Percentiles rank a stretch among this genome's conserved stretches.
Evolutionary conservation across 1,284 basidiomycete species (phyloP).

Genomic region (Trichosporon coremiiforme): DNA sequence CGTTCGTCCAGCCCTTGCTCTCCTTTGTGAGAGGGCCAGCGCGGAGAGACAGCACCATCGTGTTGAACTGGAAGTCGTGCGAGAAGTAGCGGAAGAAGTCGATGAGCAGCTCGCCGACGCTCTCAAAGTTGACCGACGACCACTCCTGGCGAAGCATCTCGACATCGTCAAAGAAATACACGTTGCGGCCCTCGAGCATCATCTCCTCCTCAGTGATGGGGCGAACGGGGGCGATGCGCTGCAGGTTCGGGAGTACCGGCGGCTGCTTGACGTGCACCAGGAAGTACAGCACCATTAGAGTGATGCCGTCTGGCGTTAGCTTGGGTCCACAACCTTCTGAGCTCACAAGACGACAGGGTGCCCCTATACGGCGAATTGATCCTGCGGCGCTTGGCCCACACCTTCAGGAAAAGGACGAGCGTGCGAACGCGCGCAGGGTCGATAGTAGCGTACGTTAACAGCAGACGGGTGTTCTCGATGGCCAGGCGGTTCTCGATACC

Average conservation of each 20-base stretch:
- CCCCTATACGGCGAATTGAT: constrained; percentile 98
- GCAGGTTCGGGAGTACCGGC: constrained; percentile 86
- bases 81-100: constrained; percentile 98
- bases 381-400: constrained; percentile 97
- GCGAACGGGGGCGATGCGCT: constrained; percentile 81
- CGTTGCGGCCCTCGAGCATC: constrained; percentile 81
- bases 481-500: constrained; percentile 97
- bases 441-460: constrained; percentile 97
- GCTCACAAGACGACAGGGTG: constrained; percentile 79
- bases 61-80: constrained; percentile 89
- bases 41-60: constrained; percentile 86
- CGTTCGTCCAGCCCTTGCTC: constrained; percentile 87
- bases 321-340: neutral
- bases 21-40: constrained; percentile 88
- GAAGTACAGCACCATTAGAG: constrained; percentile 95
- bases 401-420: constrained; percentile 95
- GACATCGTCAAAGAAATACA: constrained; percentile 98
- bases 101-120: constrained; percentile 91
- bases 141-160: constrained; percentile 83
- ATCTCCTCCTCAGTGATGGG: constrained; percentile 85
- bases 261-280: constrained; percentile 95
- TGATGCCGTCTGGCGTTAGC: constrained; percentile 72
- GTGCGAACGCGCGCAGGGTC: constrained; percentile 92
- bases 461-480: constrained; percentile 90
- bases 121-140: constrained; percentile 90